Conservation (phyloP, 2,329 filamentous ascomycete species). For the Penicillium thymicola region DNA sequence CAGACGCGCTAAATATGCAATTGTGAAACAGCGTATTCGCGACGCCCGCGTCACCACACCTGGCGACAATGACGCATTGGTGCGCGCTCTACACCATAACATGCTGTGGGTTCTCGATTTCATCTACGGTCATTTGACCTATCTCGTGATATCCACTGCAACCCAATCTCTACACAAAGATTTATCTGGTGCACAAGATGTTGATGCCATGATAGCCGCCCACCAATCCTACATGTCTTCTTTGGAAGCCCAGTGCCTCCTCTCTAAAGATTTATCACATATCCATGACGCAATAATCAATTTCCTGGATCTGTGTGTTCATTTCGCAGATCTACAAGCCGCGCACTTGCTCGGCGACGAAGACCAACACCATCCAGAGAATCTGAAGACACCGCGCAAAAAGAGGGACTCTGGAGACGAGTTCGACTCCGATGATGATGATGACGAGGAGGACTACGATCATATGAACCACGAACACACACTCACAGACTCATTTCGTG, state of each 20-base stretch:
- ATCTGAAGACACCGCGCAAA: neutral
- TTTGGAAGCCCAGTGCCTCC: slow-evolving; percentile 65
- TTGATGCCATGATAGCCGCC: slow-evolving; percentile 74
- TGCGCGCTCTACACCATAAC: slow-evolving; percentile 58
- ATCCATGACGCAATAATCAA: slow-evolving; percentile 72
- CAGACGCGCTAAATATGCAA: slow-evolving; percentile 64
- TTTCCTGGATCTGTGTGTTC: slow-evolving; percentile 70
- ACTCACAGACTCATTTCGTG: slow-evolving; percentile 36
- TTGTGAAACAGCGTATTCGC: slow-evolving; percentile 53
- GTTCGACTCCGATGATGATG: slow-evolving; percentile 22
- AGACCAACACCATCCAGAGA: neutral
- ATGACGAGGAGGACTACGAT: slow-evolving; percentile 15
- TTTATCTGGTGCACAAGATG: slow-evolving; percentile 62
- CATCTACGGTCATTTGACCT: slow-evolving; percentile 72
- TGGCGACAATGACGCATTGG: slow-evolving; percentile 35
- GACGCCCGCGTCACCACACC: slow-evolving; percentile 27
- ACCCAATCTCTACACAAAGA: slow-evolving; percentile 54
- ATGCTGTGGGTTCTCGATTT: slow-evolving; percentile 75
- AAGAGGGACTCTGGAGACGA: slow-evolving; percentile 1
- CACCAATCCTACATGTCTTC: slow-evolving; percentile 63
- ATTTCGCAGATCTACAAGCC: slow-evolving; percentile 61
- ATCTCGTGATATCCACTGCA: slow-evolving; percentile 65
- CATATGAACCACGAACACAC: slow-evolving; percentile 41
- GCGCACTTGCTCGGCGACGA: slow-evolving; percentile 34
- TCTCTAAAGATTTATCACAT: slow-evolving; percentile 64